phyloP scores from a whole-genome alignment of 2,329 filamentous ascomycete genomes.

The Pseudogymnoascus verrucosus region DNA sequence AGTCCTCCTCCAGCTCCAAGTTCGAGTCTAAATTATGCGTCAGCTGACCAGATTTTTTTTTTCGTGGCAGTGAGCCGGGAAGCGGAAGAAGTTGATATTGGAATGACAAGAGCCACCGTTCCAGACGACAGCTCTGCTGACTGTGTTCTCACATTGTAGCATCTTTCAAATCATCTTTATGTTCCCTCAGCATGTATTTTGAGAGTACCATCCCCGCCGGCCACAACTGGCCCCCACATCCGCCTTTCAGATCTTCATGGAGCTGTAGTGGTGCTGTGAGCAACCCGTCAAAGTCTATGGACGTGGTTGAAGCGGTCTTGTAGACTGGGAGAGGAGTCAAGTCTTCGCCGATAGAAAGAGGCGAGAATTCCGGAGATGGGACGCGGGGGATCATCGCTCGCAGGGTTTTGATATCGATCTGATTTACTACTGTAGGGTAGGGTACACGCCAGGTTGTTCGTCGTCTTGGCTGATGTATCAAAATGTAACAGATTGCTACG shows the following conservation, averaged over 20 bases:
- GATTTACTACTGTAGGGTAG: background rate
- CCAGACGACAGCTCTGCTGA: background rate
- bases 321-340: slow-evolving; percentile 52
- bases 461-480: slow-evolving; percentile 7
- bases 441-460: background rate
- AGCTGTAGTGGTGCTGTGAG: slow-evolving; percentile 63
- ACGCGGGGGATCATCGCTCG: slow-evolving; percentile 22
- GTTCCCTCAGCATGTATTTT: slow-evolving; percentile 75
- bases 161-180: slow-evolving; percentile 51
- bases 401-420: slow-evolving; percentile 7
- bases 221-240: slow-evolving; percentile 92
- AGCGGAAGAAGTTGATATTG: background rate
- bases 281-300: slow-evolving; percentile 63
- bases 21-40: slow-evolving; percentile 58
- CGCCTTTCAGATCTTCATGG: slow-evolving; percentile 76
- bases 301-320: slow-evolving; percentile 45
- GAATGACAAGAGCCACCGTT: slow-evolving; percentile 3
- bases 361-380: slow-evolving; percentile 27
- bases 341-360: slow-evolving; percentile 38
- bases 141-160: slow-evolving; percentile 58
- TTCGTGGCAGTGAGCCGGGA: slow-evolving; percentile 1
- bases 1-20: slow-evolving; percentile 87
- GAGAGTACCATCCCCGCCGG: slow-evolving; percentile 84
- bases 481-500: slow-evolving; percentile 6
- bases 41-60: background rate